Evolutionary conservation across 495 filamentous ascomycete species (phyloP).

Genomic region (Rusavskia elegans): DNA sequence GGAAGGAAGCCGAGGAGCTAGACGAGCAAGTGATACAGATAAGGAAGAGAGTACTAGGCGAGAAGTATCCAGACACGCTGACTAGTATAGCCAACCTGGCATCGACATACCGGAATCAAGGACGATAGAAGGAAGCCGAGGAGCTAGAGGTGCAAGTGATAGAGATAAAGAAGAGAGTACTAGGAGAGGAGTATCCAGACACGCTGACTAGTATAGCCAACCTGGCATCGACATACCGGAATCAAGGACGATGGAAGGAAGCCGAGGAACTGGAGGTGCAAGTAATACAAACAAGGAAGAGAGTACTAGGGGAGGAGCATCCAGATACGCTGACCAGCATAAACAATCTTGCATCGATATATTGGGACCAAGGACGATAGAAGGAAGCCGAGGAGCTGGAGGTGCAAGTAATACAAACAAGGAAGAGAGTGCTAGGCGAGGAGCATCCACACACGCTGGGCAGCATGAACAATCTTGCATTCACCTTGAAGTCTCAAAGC

Average conservation of each 20-base stretch:
- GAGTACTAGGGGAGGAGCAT: too few relatives aligned
- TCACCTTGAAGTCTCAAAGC: not conserved
- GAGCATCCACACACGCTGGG: not conserved
- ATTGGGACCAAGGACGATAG: constrained; percentile 14
- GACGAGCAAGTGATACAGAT: constrained; percentile 12
- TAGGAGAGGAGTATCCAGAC: too few relatives aligned
- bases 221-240: constrained; percentile 16
- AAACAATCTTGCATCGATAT: constrained; percentile 17
- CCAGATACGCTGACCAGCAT: constrained; percentile 16
- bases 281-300: not conserved
- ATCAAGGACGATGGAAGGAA: constrained; percentile 14
- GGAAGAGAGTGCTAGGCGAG: not conserved
- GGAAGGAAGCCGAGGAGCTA: constrained; percentile 18
- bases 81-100: constrained; percentile 20
- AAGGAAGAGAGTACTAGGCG: not conserved
- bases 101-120: constrained; percentile 13
- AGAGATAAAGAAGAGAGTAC: too few relatives aligned
- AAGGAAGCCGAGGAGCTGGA: constrained; percentile 19
- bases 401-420: constrained; percentile 9
- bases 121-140: constrained; percentile 15
- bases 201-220: constrained; percentile 18
- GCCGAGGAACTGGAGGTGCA: constrained; percentile 17
- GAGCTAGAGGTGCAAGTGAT: too few relatives aligned
- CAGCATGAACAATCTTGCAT: not conserved
- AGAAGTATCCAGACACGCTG: not conserved